Conservation (phyloP, 306 rosid species). For the Cicer yamashitae region DNA sequence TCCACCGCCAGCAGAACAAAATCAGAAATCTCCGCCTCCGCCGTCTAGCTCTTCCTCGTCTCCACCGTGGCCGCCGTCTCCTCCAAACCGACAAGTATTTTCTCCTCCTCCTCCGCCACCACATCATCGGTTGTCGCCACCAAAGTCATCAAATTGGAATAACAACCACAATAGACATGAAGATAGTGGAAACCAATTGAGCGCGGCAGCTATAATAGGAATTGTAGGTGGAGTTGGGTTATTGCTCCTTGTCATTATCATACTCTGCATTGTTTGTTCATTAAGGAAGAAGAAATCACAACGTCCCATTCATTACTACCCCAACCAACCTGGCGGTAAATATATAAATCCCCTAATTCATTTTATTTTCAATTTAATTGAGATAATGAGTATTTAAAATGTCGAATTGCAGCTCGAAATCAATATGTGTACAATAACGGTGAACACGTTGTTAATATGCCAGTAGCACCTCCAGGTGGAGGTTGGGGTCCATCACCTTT, state of each 20-base stretch:
- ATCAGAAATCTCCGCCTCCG: no score
- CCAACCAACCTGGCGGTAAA: not conserved
- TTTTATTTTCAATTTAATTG: not conserved
- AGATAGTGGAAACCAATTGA: not conserved
- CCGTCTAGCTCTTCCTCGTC: not conserved
- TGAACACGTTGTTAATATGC: conserved; percentile 49
- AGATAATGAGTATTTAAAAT: no score
- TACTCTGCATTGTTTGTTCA: conserved; percentile 39
- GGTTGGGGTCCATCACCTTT: conserved; percentile 42
- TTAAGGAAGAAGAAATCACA: conserved; percentile 54
- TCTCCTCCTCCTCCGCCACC: conserved; percentile 54
- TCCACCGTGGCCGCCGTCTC: not conserved
- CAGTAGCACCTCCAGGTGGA: conserved; percentile 33
- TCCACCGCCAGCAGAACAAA: not conserved
- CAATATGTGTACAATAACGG: conserved; percentile 23
- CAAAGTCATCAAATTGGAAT: conserved; percentile 24
- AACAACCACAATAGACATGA: not conserved
- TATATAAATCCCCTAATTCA: not conserved
- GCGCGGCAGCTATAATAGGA: conserved; percentile 54
- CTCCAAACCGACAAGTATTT: not conserved
- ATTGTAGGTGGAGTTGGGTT: conserved; percentile 59
- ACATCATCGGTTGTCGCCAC: conserved; percentile 30
- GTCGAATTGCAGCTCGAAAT: conserved; percentile 13
- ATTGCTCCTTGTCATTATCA: conserved; percentile 48
- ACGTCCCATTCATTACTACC: conserved; percentile 38